Evolutionary conservation across 176 grass and related monocot genomes (phyloP), one percentile per base, ranked within the genome.

Genomic region (Oryza coarctata): DNA sequence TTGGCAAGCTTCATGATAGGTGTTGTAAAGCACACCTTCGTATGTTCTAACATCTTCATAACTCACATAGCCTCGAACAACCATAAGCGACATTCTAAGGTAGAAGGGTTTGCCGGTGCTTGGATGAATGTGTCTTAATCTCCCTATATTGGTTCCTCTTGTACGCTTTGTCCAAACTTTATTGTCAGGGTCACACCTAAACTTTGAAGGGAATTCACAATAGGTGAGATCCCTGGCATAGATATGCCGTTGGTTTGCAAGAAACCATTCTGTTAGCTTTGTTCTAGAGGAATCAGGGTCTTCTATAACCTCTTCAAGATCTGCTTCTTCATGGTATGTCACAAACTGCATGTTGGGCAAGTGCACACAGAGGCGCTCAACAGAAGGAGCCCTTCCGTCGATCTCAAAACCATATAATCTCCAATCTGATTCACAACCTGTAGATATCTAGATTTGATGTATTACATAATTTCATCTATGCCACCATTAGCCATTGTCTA

Each of bases 271-370:
- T 0, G 47, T 80, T 1, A 70, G 8, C 31, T 38, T 70, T 0
- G n/a, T 80, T 0, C 6, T 57, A 0, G 12, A 40, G 0, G 5
- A 3, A 0, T 2, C 1, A 0, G 10, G 26, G 8, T 61, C 12
- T 0, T 3, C 2, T 0, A 60, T 0, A 13, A 81, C 2, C 1
- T 3, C 14, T 2, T 1, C 12, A 0, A 80, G 0, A 4, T 60
- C 2, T 0, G 2, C 12, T 3, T 18, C 15, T 2, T 70, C 47
- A 22, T 57, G 9, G 3, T 18, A 74, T 0, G 10, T 38, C 0
- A 81, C 0, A 0, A 9, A 0, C 1, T 81, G 36, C 9, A 29
- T 28, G 0, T 52, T 15, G 7, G 47, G 47, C 0, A 70, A 9
- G 12, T 60, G 79, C 0, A 70, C 49, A 4, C 26, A 0, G 0